phyloP scores from a whole-genome alignment of 805 yeast genomes.

The Alloascoidea africana region DNA sequence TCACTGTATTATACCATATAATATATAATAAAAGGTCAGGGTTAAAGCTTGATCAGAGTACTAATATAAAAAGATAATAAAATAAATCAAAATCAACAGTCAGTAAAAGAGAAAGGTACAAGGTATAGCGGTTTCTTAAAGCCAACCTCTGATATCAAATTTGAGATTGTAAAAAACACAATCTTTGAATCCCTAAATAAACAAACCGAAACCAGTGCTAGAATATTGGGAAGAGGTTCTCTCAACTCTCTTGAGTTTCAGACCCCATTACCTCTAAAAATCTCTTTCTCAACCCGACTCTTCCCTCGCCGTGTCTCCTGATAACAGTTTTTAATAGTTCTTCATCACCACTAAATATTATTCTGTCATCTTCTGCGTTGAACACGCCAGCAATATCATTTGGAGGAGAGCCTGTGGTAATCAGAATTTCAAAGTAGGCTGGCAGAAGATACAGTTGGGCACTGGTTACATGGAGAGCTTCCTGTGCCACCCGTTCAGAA shows the following conservation, averaged over 20 bases:
- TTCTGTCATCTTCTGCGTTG: constrained; percentile 1
- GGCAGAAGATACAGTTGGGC: constrained; percentile 1
- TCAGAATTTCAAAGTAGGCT: background rate
- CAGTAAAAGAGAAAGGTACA: too few relatives aligned
- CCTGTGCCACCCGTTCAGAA: constrained; percentile 1
- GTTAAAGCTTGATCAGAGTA: too few relatives aligned
- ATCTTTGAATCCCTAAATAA: too few relatives aligned
- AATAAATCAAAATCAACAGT: too few relatives aligned
- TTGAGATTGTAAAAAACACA: too few relatives aligned
- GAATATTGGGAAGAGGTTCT: too few relatives aligned
- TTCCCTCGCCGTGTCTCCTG: constrained; percentile 2
- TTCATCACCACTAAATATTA: background rate
- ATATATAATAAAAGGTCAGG: too few relatives aligned
- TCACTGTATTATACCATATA: too few relatives aligned
- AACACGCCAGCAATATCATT: constrained; percentile 2
- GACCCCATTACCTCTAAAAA: constrained; percentile 1
- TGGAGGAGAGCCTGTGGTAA: constrained; percentile 1
- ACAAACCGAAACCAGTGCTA: too few relatives aligned
- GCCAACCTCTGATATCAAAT: too few relatives aligned
- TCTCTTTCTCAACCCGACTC: constrained; percentile 1
- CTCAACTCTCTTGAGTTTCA: constrained; percentile 1
- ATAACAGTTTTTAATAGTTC: constrained; percentile 1
- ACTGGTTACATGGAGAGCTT: background rate
- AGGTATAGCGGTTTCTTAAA: too few relatives aligned
- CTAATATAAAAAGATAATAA: too few relatives aligned